Percentiles rank a stretch among this genome's conserved stretches.
Conservation (phyloP, 306 rosid species). For the Morella rubra region DNA sequence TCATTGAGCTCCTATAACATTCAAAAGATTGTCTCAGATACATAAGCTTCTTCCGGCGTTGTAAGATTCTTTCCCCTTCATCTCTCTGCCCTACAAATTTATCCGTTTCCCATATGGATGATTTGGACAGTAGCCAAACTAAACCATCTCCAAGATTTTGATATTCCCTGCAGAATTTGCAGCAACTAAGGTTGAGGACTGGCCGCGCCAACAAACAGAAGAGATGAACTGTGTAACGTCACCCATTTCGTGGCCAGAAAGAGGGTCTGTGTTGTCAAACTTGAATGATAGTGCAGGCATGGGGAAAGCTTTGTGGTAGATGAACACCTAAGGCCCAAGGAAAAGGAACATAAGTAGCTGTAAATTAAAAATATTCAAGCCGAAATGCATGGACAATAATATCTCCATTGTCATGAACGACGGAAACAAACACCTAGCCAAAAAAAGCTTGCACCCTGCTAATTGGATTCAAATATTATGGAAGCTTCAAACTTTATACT, state of each 20-base stretch:
- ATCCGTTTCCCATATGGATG: constrained; percentile 20
- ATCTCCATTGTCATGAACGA: background rate
- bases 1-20: constrained; percentile 40
- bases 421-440: too few species aligned
- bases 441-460: too few species aligned
- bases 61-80: constrained; percentile 32
- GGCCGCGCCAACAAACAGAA: constrained; percentile 92
- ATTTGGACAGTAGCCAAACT: constrained; percentile 21
- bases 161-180: constrained; percentile 94
- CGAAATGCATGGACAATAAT: background rate
- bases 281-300: constrained; percentile 92
- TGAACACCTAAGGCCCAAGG: constrained; percentile 64
- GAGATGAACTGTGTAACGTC: constrained; percentile 80
- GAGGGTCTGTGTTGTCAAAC: constrained; percentile 72
- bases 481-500: too few species aligned
- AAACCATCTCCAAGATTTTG: constrained; percentile 94
- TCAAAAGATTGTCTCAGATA: constrained; percentile 23
- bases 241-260: constrained; percentile 68
- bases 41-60: constrained; percentile 27
- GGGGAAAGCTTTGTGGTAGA: constrained; percentile 96
- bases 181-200: constrained; percentile 76
- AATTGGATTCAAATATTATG: too few species aligned
- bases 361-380: constrained; percentile 9
- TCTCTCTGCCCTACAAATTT: constrained; percentile 11
- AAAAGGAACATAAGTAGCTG: constrained; percentile 13